These are phyloP conservation scores for Pyricularia pennisetigena DNA, from an alignment of 2,329 filamentous ascomycete genomes.

Conservation along the genomic window DNA sequence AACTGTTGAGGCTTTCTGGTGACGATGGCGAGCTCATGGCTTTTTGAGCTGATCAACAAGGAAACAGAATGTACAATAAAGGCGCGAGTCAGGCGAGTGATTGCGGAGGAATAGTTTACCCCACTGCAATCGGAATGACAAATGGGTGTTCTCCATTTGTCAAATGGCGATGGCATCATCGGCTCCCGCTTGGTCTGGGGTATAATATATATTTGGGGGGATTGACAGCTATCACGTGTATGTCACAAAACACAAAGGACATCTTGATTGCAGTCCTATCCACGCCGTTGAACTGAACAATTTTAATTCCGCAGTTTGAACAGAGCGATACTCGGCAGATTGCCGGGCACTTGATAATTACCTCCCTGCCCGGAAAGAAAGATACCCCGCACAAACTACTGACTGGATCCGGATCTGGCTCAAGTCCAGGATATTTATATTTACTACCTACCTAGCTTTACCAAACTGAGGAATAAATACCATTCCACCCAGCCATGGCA, in stretches of 20 bases:
- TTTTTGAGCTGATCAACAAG: neutral
- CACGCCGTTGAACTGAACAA: neutral
- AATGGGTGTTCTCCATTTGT: neutral
- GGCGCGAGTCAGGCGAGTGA: neutral
- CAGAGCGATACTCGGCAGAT: neutral
- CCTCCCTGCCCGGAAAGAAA: neutral
- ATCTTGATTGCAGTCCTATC: neutral
- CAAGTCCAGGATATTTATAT: no score
- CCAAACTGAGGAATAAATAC: no score
- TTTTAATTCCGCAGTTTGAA: neutral
- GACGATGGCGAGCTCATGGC: neutral
- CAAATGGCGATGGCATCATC: neutral
- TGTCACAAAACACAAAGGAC: neutral
- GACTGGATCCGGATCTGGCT: no score
- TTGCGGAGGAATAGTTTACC: neutral
- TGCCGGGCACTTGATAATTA: no score
- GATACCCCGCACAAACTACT: neutral
- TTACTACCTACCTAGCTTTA: no score
- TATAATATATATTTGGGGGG: neutral
- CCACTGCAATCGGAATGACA: neutral
- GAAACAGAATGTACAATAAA: neutral
- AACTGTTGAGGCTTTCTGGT: neutral
- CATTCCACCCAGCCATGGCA: constrained; percentile 7
- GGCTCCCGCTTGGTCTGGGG: neutral
- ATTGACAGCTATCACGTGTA: neutral